Evolutionary conservation across 1,284 basidiomycete genomes (phyloP).

Genomic region (Erythrobasidium hasegawianum): DNA sequence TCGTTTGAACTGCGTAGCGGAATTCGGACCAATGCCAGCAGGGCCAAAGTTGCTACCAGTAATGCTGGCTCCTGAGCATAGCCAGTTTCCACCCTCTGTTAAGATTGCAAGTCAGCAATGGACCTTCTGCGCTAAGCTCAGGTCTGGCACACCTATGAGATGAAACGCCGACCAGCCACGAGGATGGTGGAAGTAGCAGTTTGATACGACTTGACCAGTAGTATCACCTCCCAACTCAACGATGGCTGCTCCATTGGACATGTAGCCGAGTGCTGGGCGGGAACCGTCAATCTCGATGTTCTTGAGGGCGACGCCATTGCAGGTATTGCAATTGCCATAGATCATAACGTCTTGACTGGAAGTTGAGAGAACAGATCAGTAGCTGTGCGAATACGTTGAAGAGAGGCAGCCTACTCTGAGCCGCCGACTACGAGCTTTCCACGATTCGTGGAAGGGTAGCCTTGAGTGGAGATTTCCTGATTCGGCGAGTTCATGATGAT

Average conservation of each 20-base stretch:
- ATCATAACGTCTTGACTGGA: constrained; percentile 43
- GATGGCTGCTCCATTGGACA: constrained; percentile 47
- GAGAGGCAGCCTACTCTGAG: constrained; percentile 34
- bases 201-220: constrained; percentile 40
- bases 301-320: constrained; percentile 38
- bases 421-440: constrained; percentile 50
- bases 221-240: constrained; percentile 51
- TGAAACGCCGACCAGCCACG: constrained; percentile 44
- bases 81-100: constrained; percentile 36
- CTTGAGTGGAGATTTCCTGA: constrained; percentile 53
- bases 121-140: no score
- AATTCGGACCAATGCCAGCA: constrained; percentile 40
- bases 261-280: constrained; percentile 45
- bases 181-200: constrained; percentile 40
- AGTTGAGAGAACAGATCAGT: constrained; percentile 13
- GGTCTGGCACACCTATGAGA: constrained; percentile 40
- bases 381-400: no score
- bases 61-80: constrained; percentile 39
- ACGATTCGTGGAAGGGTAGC: constrained; percentile 51
- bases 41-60: constrained; percentile 43
- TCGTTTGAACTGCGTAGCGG: constrained; percentile 28
- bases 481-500: constrained; percentile 53
- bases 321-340: constrained; percentile 41
- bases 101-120: no score
- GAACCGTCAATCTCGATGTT: constrained; percentile 50